These are phyloP conservation scores for Lepiota subincarnata DNA, from an alignment of 768 basidiomycete genomes.

Conservation along the genomic window DNA sequence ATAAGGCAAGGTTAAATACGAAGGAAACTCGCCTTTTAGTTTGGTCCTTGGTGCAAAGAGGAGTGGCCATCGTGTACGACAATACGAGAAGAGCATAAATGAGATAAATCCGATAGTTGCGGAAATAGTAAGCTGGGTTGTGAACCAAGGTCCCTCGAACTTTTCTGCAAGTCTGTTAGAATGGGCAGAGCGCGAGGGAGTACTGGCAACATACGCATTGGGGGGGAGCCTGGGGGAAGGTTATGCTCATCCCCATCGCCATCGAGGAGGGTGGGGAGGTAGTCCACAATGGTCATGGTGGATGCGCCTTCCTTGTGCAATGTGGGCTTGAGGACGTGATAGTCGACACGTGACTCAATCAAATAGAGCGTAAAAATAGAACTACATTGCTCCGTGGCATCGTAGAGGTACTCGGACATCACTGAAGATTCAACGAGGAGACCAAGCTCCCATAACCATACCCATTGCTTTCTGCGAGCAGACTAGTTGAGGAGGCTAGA, in stretches of 20 bases:
- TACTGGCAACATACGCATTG: conserved; percentile 44
- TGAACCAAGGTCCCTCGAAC: conserved; percentile 94
- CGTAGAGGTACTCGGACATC: no score
- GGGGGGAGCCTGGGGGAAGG: conserved; percentile 61
- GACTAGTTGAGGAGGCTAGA: no score
- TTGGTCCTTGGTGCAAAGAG: conserved; percentile 92
- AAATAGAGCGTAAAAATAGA: no score
- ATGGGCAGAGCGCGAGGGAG: not conserved
- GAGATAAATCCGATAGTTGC: conserved; percentile 70
- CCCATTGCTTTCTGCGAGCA: no score
- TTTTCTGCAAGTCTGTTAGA: conserved; percentile 43
- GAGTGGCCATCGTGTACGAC: conserved; percentile 82
- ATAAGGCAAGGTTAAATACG: not conserved
- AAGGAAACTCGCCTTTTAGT: conserved; percentile 68
- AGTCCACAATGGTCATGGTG: not conserved
- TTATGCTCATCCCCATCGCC: conserved; percentile 36
- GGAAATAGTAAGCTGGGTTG: conserved; percentile 82
- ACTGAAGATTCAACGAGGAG: no score
- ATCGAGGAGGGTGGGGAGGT: conserved; percentile 12
- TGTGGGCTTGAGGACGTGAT: not conserved
- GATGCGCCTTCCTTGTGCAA: not conserved
- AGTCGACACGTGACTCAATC: not conserved
- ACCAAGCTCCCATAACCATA: no score
- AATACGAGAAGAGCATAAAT: conserved; percentile 87
- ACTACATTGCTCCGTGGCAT: no score